phyloP scores from a whole-genome alignment of 352 stramenopile species.

The Globisporangium barbulae region DNA sequence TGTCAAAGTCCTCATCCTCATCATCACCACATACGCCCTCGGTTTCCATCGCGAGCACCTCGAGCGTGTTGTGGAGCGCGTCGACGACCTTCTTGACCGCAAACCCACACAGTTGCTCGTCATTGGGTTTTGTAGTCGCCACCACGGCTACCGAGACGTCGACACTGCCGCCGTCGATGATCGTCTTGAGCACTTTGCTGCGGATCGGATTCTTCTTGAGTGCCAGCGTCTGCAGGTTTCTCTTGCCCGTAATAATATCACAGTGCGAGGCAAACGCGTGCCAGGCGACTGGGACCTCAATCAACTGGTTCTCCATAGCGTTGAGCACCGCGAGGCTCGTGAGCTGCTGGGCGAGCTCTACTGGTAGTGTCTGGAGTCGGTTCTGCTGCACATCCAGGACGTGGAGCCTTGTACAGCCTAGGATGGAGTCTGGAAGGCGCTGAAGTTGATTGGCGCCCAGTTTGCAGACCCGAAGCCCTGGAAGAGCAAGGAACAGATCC shows the following conservation, averaged over 20 bases:
- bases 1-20: conserved; percentile 10
- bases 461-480: conserved; percentile 31
- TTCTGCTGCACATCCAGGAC: conserved; percentile 54
- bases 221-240: conserved; percentile 37
- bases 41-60: conserved; percentile 13
- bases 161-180: conserved; percentile 29
- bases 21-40: background rate
- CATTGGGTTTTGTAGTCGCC: conserved; percentile 15
- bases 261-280: conserved; percentile 33
- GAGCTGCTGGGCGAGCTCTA: conserved; percentile 23
- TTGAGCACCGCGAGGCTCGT: conserved; percentile 37
- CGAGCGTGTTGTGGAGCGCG: conserved; percentile 26
- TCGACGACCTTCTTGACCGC: conserved; percentile 54
- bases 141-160: background rate
- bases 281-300: conserved; percentile 43
- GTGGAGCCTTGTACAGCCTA: conserved; percentile 28
- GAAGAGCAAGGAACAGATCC: conserved; percentile 36
- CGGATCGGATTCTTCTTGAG: conserved; percentile 46
- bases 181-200: conserved; percentile 31
- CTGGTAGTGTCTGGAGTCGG: conserved; percentile 28
- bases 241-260: background rate
- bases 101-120: conserved; percentile 34
- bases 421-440: conserved; percentile 32
- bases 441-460: conserved; percentile 41
- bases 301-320: conserved; percentile 43